Base-by-base conservation (phyloP, 2,329 filamentous ascomycete genomes). In the Sphaerulina musiva region DNA sequence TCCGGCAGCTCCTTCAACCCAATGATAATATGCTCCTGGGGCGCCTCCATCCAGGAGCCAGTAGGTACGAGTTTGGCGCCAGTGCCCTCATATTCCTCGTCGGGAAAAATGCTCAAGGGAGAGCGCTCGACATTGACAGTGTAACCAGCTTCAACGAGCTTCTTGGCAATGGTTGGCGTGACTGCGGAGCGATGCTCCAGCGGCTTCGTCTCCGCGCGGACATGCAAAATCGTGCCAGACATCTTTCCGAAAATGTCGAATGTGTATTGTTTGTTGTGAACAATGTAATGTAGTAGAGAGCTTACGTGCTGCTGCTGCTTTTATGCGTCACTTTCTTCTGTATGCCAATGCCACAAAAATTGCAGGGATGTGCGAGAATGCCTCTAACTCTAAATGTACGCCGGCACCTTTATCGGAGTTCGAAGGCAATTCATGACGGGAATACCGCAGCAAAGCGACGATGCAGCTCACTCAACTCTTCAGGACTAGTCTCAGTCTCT, bases 1-100 rank as follows among this genome's bases (percentile, higher is more conserved):
- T 71, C 69, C 2, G 69, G 69, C 43, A 71, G 57, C 55, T 72
- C 80, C 78, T 71, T 71, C 53, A 71, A 59, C 9, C 69, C 69
- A 55, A 70, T 58, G 42, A 71, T 63, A 56, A 71, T 67, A 56
- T 69, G 66, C 39, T 71, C 69, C 46, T 60, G 78, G 2, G 72
- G 71, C 12, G 67, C 70, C 48, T 72, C 62, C 6, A 64, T 64
- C 72, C 72, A 74, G 20, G 68, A 72, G 8, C 70, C 71, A 45
- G 70, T 69, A 5, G 70, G 67, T 6, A 74, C 71, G 9, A 74
- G 62, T 7, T 56, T 69, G 6, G 70, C 70, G 32, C 72, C 72
- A 7, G 70, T 68, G 39, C 68, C 64, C 50, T 72, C 70, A 54
- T 73, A 74, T 52, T 74, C 72, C 2, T 59, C 50, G 56, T 73